A percentile compares a stretch with the other conserved stretches of the same genome.
These are phyloP conservation scores for Globisporangium iwayamae DNA, from an alignment of 352 stramenopile species.

Conservation along the genomic window DNA sequence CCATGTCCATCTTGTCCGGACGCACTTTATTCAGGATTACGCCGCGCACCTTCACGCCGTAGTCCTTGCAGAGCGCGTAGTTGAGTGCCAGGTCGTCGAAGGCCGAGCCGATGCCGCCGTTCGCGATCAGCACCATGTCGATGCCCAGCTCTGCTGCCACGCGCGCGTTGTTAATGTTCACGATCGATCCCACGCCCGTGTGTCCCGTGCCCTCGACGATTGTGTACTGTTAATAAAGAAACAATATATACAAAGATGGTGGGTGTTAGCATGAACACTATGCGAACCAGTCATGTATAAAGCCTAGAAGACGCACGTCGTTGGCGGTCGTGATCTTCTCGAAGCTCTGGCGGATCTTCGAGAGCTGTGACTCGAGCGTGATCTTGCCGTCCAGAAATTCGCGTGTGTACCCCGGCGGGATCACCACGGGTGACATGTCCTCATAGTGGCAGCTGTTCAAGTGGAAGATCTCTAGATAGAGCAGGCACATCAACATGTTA, in stretches of 20 bases:
- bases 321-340: conserved; percentile 55
- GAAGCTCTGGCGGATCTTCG: conserved; percentile 70
- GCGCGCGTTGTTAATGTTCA: conserved; percentile 95
- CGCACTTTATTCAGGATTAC: conserved; percentile 97
- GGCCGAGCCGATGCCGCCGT: conserved; percentile 92
- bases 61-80: conserved; percentile 89
- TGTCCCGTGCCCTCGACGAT: conserved; percentile 88
- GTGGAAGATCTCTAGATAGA: conserved; percentile 88
- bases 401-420: conserved; percentile 94
- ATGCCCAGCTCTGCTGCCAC: conserved; percentile 90
- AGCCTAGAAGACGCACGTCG: conserved; percentile 31
- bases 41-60: conserved; percentile 91
- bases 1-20: conserved; percentile 76
- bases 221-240: conserved; percentile 45
- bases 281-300: not conserved
- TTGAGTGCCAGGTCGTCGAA: conserved; percentile 95
- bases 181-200: conserved; percentile 95
- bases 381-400: conserved; percentile 94
- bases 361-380: conserved; percentile 68
- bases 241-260: not conserved
- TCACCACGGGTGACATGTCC: conserved; percentile 96
- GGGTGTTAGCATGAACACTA: conserved; percentile 1
- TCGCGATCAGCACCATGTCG: conserved; percentile 94
- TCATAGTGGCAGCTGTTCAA: conserved; percentile 90
- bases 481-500: not conserved